Evolutionary conservation across 2,329 filamentous ascomycete species (phyloP).

Genomic region (Alternaria alternata): DNA sequence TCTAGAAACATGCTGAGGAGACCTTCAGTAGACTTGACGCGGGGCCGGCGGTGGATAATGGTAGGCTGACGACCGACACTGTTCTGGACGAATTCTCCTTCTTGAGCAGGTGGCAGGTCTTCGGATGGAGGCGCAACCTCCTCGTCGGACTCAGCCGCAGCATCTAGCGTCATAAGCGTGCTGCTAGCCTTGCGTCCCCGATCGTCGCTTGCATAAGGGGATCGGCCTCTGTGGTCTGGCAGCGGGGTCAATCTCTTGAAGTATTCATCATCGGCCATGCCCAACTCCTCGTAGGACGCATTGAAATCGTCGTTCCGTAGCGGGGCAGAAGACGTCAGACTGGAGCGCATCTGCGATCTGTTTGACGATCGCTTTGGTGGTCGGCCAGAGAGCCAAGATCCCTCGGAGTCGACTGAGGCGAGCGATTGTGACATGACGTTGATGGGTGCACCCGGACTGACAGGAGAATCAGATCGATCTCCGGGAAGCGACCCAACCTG

Average conservation of each 20-base stretch:
- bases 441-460: slow-evolving; percentile 44
- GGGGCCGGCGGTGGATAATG: slow-evolving; percentile 67
- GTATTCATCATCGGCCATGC: slow-evolving; percentile 76
- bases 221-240: slow-evolving; percentile 54
- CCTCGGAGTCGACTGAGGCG: slow-evolving; percentile 94
- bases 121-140: slow-evolving; percentile 33
- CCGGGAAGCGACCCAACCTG: slow-evolving; percentile 37
- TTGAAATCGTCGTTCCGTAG: slow-evolving; percentile 62
- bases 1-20: slow-evolving; percentile 62
- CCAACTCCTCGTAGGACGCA: slow-evolving; percentile 71
- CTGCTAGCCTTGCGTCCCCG: slow-evolving; percentile 53
- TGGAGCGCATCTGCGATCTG: slow-evolving; percentile 57
- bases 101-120: slow-evolving; percentile 31
- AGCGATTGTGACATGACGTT: slow-evolving; percentile 77
- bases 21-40: slow-evolving; percentile 69
- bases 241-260: slow-evolving; percentile 64
- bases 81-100: slow-evolving; percentile 58
- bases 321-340: slow-evolving; percentile 53
- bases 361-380: slow-evolving; percentile 59
- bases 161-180: slow-evolving; percentile 52
- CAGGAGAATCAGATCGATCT: slow-evolving; percentile 54
- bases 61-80: slow-evolving; percentile 66
- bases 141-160: slow-evolving; percentile 54
- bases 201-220: slow-evolving; percentile 35
- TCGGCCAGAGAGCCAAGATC: slow-evolving; percentile 90